phyloP scores from a whole-genome alignment of 2,329 filamentous ascomycete species.

The Xylaria sp. region DNA sequence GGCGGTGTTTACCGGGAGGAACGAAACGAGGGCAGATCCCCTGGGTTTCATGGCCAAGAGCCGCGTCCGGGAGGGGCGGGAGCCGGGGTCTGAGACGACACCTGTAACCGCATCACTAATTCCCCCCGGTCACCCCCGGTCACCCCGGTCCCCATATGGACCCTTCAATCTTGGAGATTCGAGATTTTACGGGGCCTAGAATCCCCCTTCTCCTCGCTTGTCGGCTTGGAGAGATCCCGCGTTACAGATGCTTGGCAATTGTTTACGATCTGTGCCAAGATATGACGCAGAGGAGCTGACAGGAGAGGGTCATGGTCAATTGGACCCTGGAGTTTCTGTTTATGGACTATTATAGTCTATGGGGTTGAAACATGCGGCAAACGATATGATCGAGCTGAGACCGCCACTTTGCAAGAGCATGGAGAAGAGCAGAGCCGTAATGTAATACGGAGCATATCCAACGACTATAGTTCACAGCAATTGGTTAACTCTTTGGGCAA shows the following conservation, averaged over 20 bases:
- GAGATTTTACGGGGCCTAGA: conserved; percentile 11
- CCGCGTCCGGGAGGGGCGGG: conserved; percentile 36
- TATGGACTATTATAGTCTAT: neutral
- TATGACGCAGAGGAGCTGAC: neutral
- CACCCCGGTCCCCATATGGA: neutral
- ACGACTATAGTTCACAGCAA: no score
- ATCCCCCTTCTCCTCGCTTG: conserved; percentile 5
- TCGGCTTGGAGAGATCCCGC: conserved; percentile 29
- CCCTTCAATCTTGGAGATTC: conserved; percentile 14
- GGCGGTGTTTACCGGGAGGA: conserved; percentile 25
- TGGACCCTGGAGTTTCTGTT: neutral
- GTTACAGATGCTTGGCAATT: conserved; percentile 37
- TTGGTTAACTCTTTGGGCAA: no score
- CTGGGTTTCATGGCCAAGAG: conserved; percentile 33
- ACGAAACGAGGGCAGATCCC: conserved; percentile 42
- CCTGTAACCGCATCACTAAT: conserved; percentile 41
- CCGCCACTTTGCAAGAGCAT: conserved; percentile 24
- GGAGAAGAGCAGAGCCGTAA: no score
- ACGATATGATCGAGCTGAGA: conserved; percentile 22
- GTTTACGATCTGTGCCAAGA: conserved; percentile 25
- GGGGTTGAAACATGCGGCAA: conserved; percentile 10
- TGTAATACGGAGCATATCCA: no score
- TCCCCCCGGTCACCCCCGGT: no score
- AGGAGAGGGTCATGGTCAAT: neutral
- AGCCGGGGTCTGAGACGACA: conserved; percentile 49